phyloP scores from a whole-genome alignment of 148 eudicot species.

The Arbutus unedo region DNA sequence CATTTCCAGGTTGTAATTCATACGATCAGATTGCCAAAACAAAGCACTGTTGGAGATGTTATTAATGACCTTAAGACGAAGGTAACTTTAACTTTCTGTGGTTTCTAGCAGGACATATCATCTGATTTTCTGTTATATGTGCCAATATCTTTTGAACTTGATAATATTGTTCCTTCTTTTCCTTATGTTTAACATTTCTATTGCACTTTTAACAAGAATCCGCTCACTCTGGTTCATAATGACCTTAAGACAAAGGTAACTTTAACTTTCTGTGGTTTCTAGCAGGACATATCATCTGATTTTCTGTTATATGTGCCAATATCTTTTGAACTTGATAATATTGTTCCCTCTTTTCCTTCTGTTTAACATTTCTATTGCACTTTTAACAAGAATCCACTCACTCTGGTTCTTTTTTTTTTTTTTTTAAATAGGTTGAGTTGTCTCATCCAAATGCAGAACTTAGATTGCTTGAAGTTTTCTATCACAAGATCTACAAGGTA shows the following conservation, averaged over 20 bases:
- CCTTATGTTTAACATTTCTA: background rate
- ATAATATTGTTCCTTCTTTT: background rate
- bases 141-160: too few relatives aligned
- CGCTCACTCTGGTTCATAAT: slow-evolving; percentile 13
- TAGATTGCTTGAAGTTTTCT: slow-evolving; percentile 34
- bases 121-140: background rate
- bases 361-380: background rate
- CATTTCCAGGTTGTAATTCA: slow-evolving; percentile 59
- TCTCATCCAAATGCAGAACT: slow-evolving; percentile 27
- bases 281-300: background rate
- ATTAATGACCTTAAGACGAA: slow-evolving; percentile 71
- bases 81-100: slow-evolving; percentile 12
- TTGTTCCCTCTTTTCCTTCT: background rate
- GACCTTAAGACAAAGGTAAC: slow-evolving; percentile 64
- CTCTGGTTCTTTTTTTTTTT: background rate
- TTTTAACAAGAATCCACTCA: slow-evolving; percentile 3
- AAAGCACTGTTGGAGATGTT: slow-evolving; percentile 85
- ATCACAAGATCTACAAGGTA: slow-evolving; percentile 37
- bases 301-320: background rate
- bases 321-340: background rate
- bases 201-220: background rate
- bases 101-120: background rate
- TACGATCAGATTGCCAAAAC: slow-evolving; percentile 77
- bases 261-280: background rate
- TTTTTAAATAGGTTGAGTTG: slow-evolving; percentile 24